Base-by-base conservation (phyloP, 1,139 yeast genomes). In the Yamadazyma diospyri region DNA sequence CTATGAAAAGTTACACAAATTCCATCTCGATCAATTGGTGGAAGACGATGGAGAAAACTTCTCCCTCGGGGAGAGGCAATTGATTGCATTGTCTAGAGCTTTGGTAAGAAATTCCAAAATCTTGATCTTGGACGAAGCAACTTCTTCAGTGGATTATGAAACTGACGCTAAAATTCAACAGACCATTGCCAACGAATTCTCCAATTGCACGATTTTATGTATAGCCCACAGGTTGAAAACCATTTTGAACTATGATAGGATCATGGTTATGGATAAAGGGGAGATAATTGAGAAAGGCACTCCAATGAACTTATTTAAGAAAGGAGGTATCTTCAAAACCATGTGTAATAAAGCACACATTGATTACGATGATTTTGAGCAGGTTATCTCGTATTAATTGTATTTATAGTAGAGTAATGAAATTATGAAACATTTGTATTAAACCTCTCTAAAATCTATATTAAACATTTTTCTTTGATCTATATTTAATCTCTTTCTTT, bases 121-220 rank as follows among this genome's bases (percentile, higher is more conserved):
- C 25, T 50, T 64, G 33, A 59, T 64, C 38, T 49, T 64, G 25
- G 71, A 64, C 45, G 71, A 64, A 46, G 71, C 71, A 9, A 64
- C 70, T 2, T 61, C 69, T 6, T 59, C 66, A 14, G 70, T 64
- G 30, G 70, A 64, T 47, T 64, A 62, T 38, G 69, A 60, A 42
- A 63, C 70, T n/a, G 71, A 64, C 43, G 43, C 56, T n/a, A 62
- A 59, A 38, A 62, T 64, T 32, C 70, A 64, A 44, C 40, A 43
- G 5, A 59, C 69, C 0, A 61, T 64, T 35, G 53, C 49, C 2
- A 46, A 43, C 14, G 70, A 64, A 38, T 64, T 64, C 34, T 39
- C 45, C 16, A 43, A 61, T 30, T 64, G 70, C 44, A 64, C 69
- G 1, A 63, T 64, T 16, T 51, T 64, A 38, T 63, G 69, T 46